Evolutionary conservation across 805 yeast genomes (phyloP), one percentile per base, ranked within the genome.

Genomic region (Saccharomycopsis oosterbeekiorum): DNA sequence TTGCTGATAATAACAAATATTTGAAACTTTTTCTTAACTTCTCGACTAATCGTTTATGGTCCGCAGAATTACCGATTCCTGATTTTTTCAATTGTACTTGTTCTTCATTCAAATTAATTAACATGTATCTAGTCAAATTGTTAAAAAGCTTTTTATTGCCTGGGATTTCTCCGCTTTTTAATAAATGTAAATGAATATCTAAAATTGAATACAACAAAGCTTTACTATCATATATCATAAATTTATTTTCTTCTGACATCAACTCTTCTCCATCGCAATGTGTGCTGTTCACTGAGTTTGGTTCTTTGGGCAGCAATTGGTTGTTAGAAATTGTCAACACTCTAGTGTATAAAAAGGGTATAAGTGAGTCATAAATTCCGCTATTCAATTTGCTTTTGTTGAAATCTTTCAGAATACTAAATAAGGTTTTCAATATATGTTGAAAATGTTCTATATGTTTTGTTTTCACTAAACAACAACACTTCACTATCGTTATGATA

Each of bases 121-220:
- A 29, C 54, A 57, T 39, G 14, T 36, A 57, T 42, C 19, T 24
- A 17, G n/a, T 57, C 40, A 57, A 47, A 24, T 47, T 47, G 15
- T 43, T 47, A 10, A 57, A 15, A 36, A 57, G 40, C 8, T 6
- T 47, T 11, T 26, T 29, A n/a, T 42, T 47, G 15, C 41, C 29
- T 43, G 59, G 59, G 15, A 57, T 41, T 15, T 42, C 53, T 4
- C 41, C 29, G 15, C 26, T 29, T 21, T 47, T 40, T 14, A 57
- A 29, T 47, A 57, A 57, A 12, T 42, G 37, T 12, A 57, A 41
- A 42, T 57, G 59, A 29, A 57, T 42, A n/a, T 57, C 59, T n/a
- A 29, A 21, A 4, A 57, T 57, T 8, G 53, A 29, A 47, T 21
- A 21, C 21, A 47, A 26, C 4, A 47, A 47, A 4, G 21, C 50